Evolutionary conservation across 345 rosid species (phyloP), one percentile per base, ranked within the genome.

Genomic region (Erucastrum elatum): DNA sequence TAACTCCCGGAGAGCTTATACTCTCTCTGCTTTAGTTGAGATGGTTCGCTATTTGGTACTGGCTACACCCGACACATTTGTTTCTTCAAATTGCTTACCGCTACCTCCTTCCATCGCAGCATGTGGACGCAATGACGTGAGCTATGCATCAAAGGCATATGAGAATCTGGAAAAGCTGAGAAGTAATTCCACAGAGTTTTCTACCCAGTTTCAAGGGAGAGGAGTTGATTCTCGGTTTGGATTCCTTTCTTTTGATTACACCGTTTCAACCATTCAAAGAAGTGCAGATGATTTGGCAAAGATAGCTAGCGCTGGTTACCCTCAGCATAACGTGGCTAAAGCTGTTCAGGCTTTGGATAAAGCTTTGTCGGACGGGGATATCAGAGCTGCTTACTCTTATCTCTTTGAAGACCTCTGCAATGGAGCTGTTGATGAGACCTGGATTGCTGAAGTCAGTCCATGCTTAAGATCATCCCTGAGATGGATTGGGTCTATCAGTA

Each of bases 1-100:
- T 87, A 93, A 96, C 87, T 96, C 99, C 62, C 89, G 96, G 70
- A 87, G 97, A 82, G 97, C 96, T 30, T 96, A 93, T 82, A 90
- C 96, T 59, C 86, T 86, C 53, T 88, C 96, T 83, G 98, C 99
- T 17, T 74, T 93, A 56, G 84, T 84, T 79, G 99, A 96, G 86
- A 89, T 96, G 97, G 87, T 96, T 75, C 92, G 89, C 51, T 96
- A 93, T 79, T 84, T 96, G 87, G 87, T 93, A 71, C 84, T 89
- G 69, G 93, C 94, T 82, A 92, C 90, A 41, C 98, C 99, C 1
- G 96, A 96, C 84, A 87, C 99, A 55, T 96, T 96, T 86, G 97
- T 96, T 83, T 91, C 93, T 68, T 70, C 90, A 81, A 97, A 96
- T 84, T 96, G 95, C 86, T 91, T 96, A 74, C 98, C 99, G 25